Evolutionary conservation across 2,329 filamentous ascomycete species (phyloP).

Genomic region (Akanthomyces dipterigenus): DNA sequence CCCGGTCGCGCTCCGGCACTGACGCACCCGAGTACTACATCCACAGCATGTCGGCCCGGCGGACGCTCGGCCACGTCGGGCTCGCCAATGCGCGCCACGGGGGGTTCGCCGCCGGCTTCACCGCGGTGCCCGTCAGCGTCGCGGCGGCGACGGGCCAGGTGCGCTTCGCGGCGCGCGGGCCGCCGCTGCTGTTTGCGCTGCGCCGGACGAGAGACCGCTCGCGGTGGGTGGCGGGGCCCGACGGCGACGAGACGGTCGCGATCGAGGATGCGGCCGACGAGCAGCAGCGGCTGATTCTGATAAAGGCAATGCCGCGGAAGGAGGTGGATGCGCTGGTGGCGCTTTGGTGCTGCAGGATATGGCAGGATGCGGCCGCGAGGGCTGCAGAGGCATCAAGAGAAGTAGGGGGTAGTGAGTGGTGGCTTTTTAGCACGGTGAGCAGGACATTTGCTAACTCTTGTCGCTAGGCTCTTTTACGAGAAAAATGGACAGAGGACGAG

Average conservation of each 20-base stretch:
- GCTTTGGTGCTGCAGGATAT: slow-evolving; percentile 2
- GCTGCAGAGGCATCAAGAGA: not conserved
- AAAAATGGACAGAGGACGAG: not conserved
- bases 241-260: not conserved
- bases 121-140: not conserved
- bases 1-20: not conserved
- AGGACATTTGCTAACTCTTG: not conserved
- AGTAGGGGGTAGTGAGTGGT: not conserved
- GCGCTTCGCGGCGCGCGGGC: not conserved
- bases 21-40: slow-evolving; percentile 7
- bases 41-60: not conserved
- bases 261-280: not conserved
- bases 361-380: not conserved
- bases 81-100: not conserved
- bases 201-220: not conserved
- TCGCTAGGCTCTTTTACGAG: not conserved
- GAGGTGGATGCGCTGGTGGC: slow-evolving; percentile 6
- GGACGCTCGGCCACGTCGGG: slow-evolving; percentile 3
- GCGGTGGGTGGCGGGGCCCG: not conserved
- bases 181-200: not conserved
- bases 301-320: not conserved
- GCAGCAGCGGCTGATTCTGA: not conserved
- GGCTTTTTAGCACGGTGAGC: too few relatives aligned
- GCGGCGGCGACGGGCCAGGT: not conserved
- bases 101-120: not conserved